These are phyloP conservation scores for Calamus simplicifolius DNA, from an alignment of 176 grass and related monocot genomes.

Conservation along the genomic window DNA sequence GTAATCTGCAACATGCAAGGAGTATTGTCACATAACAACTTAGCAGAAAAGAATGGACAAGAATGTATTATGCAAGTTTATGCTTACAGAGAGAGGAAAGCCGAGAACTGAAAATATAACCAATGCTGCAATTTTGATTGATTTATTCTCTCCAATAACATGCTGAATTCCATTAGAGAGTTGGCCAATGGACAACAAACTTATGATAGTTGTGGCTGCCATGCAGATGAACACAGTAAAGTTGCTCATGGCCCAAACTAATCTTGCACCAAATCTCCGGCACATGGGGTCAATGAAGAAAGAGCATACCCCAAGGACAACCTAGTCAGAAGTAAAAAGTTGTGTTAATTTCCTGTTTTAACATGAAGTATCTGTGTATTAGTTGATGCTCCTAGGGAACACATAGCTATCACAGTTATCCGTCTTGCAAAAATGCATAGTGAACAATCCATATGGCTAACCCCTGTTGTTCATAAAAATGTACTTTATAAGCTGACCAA, in stretches of 20 bases:
- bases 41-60: not conserved
- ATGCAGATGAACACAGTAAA: slow-evolving; percentile 93
- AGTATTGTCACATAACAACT: not conserved
- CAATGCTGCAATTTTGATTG: slow-evolving; percentile 47
- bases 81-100: slow-evolving; percentile 81
- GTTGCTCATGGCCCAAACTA: slow-evolving; percentile 93
- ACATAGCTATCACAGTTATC: no score
- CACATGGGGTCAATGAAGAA: slow-evolving; percentile 90
- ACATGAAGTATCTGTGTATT: no score
- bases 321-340: slow-evolving; percentile 31
- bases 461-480: no score
- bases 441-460: no score
- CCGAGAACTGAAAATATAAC: slow-evolving; percentile 87
- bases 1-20: slow-evolving; percentile 50
- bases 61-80: not conserved
- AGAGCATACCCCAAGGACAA: slow-evolving; percentile 85
- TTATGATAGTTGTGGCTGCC: slow-evolving; percentile 66
- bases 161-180: slow-evolving; percentile 54
- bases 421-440: no score
- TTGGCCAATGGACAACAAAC: slow-evolving; percentile 52
- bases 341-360: not conserved
- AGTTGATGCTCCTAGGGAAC: no score
- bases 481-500: no score
- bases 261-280: slow-evolving; percentile 65
- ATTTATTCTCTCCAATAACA: slow-evolving; percentile 66